Base-by-base conservation (phyloP, 129 eudicot species). In the Flaveria sonorensis region DNA sequence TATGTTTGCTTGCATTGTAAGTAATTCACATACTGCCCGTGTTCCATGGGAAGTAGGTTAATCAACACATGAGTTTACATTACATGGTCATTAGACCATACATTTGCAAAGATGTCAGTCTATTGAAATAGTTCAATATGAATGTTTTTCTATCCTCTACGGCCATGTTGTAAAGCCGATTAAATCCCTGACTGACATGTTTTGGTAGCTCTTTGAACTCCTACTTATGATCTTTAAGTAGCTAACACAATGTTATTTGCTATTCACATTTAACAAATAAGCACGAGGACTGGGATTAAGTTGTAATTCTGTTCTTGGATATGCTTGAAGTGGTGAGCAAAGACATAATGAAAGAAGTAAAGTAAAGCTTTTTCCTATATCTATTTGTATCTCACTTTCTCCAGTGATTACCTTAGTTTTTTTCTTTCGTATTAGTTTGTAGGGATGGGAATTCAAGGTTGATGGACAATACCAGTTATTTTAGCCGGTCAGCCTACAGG, bases 261-360 rank as follows among this genome's bases (percentile, higher is more conserved):
- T 42, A 65, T 68, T 66, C 78, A 76, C 92, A 91, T 96, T 76
- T 95, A 62, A 85, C 91, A 32, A 95, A 95, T 80, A 95, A 89
- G 81, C 89, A 82, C 77, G 95, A 89, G 83, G 94, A 95, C 46
- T 77, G 91, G 79, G 96, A 95, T 86, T 97, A 89, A 85, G 99
- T 95, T 73, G 99, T 95, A 28, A 89, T 95, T 77, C 95, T 88
- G 71, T 89, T 91, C 83, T 97, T 92, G 88, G 99, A 95, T 77
- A 95, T 91, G 99, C 82, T 87, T 23, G 99, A 95, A 87, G 97
- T 91, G 73, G 99, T 95, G 72, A 89, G 94, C 51, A 89, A 92
- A 81, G 99, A 95, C 76, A 95, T 95, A 73, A 92, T 95, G 97
- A 97, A 95, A 78, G 97, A 92, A 85, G 92, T 81, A 18, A 86